A percentile compares a stretch with the other conserved stretches of the same genome.
Evolutionary conservation across 2,329 filamentous ascomycete genomes (phyloP).

Genomic region (Ascochyta clinopodiicola): DNA sequence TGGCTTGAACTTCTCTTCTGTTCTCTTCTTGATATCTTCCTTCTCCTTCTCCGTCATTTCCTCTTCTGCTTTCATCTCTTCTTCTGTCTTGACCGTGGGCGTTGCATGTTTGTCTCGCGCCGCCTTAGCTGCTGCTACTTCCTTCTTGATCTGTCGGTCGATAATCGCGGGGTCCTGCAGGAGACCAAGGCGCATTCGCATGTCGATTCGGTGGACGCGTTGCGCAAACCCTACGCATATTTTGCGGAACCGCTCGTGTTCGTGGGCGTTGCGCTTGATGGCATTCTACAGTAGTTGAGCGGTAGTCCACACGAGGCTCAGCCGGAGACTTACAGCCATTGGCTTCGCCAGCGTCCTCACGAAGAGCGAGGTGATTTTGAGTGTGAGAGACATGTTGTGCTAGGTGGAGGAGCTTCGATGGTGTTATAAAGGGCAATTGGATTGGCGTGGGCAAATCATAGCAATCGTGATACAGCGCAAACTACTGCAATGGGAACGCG

Average conservation of each 20-base stretch:
- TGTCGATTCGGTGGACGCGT: slow-evolving; percentile 68
- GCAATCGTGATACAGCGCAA: not conserved
- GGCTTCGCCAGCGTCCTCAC: slow-evolving; percentile 72
- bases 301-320: not conserved
- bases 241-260: slow-evolving; percentile 70
- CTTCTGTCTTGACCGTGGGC: slow-evolving; percentile 68
- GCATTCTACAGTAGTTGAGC: slow-evolving; percentile 58
- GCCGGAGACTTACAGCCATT: slow-evolving; percentile 61
- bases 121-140: slow-evolving; percentile 62
- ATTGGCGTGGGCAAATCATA: slow-evolving; percentile 9
- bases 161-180: slow-evolving; percentile 67
- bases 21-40: slow-evolving; percentile 55
- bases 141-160: slow-evolving; percentile 59
- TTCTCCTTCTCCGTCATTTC: slow-evolving; percentile 56
- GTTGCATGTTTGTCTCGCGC: slow-evolving; percentile 58
- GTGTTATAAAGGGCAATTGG: slow-evolving; percentile 14
- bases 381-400: slow-evolving; percentile 65
- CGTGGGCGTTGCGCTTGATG: slow-evolving; percentile 71
- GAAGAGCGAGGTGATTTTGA: slow-evolving; percentile 70
- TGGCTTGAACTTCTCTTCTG: slow-evolving; percentile 52
- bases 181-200: slow-evolving; percentile 70
- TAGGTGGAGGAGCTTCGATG: slow-evolving; percentile 8
- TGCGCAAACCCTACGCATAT: slow-evolving; percentile 69
- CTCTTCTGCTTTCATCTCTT: slow-evolving; percentile 64
- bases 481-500: not conserved